A percentile compares a stretch with the other conserved stretches of the same genome.
phyloP scores from a whole-genome alignment of 495 filamentous ascomycete species.

The Tricharina praecox region DNA sequence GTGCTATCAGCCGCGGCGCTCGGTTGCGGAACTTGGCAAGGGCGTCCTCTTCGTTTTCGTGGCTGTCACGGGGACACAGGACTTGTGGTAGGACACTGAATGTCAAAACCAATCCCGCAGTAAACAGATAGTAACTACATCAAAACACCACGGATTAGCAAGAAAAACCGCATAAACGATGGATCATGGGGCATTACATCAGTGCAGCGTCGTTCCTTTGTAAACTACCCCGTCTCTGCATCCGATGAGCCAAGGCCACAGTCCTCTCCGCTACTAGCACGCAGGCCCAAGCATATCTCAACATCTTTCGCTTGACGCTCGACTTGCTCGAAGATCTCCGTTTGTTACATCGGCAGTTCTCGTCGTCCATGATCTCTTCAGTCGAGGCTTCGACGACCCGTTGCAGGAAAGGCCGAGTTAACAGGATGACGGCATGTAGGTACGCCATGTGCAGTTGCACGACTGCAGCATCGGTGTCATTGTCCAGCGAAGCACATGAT shows the following conservation, averaged over 20 bases:
- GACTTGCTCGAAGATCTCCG: not conserved
- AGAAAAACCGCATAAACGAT: no score
- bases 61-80: not conserved
- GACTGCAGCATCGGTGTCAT: not conserved
- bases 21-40: not conserved
- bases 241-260: constrained; percentile 1
- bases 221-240: not conserved
- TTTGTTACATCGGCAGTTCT: not conserved
- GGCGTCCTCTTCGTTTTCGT: not conserved
- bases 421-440: constrained; percentile 3
- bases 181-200: no score
- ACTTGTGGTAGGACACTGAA: constrained; percentile 5
- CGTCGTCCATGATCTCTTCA: not conserved
- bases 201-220: constrained; percentile 3
- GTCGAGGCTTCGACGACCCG: constrained; percentile 3
- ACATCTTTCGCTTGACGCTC: constrained; percentile 7
- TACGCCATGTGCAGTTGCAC: constrained; percentile 6
- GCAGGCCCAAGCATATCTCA: constrained; percentile 5
- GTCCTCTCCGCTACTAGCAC: constrained; percentile 7
- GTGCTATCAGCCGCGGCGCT: not conserved
- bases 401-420: constrained; percentile 7
- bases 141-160: no score
- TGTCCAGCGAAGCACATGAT: not conserved
- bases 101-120: constrained; percentile 3
- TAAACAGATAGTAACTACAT: constrained; percentile 7